phyloP scores from a whole-genome alignment of 2,329 filamentous ascomycete species.

The Zasmidium citrigriseum region DNA sequence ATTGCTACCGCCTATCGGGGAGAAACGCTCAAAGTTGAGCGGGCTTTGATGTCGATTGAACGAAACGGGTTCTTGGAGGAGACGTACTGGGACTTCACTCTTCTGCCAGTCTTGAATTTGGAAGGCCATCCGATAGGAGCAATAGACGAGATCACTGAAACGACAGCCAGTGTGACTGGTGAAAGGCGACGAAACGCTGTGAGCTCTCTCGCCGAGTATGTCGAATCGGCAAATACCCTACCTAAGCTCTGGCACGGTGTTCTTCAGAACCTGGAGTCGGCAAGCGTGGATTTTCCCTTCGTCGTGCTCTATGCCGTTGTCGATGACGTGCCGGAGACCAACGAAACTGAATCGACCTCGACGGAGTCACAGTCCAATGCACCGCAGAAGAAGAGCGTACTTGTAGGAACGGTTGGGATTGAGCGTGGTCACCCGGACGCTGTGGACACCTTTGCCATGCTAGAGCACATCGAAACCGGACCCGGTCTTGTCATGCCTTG shows the following conservation, averaged over 20 bases:
- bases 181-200: slow-evolving; percentile 23
- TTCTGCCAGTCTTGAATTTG: slow-evolving; percentile 29
- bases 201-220: slow-evolving; percentile 18
- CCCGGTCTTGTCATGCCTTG: slow-evolving; percentile 31
- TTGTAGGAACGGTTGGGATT: slow-evolving; percentile 32
- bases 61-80: slow-evolving; percentile 33
- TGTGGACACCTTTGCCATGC: slow-evolving; percentile 26
- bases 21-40: slow-evolving; percentile 17
- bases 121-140: slow-evolving; percentile 23
- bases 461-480: slow-evolving; percentile 3
- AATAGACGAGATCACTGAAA: slow-evolving; percentile 30
- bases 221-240: slow-evolving; percentile 18
- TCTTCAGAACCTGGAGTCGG: slow-evolving; percentile 20
- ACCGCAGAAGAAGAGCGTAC: slow-evolving; percentile 20
- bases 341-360: slow-evolving; percentile 10
- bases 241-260: slow-evolving; percentile 28
- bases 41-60: slow-evolving; percentile 26
- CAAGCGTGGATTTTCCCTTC: slow-evolving; percentile 28
- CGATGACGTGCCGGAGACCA: slow-evolving; percentile 18
- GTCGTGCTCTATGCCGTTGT: slow-evolving; percentile 28
- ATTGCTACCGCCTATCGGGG: slow-evolving; percentile 26
- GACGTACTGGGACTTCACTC: slow-evolving; percentile 31
- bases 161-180: slow-evolving; percentile 23
- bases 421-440: slow-evolving; percentile 25
- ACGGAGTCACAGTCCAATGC: slow-evolving; percentile 7